Base-by-base conservation (phyloP, 1,139 yeast genomes). In the Pichia sp. region DNA sequence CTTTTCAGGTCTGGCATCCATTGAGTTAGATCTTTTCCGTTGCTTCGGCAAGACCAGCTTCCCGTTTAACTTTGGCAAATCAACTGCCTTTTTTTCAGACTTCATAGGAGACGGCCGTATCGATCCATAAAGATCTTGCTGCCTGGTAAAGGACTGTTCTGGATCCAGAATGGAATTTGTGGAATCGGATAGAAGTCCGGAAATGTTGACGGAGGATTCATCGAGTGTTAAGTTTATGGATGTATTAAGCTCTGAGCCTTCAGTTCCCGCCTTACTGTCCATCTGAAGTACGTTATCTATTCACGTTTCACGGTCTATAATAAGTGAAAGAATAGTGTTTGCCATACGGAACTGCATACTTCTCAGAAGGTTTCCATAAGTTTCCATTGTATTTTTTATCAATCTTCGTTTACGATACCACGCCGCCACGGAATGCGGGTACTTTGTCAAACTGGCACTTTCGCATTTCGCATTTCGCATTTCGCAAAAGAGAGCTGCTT, bases 31-130 rank as follows among this genome's bases (percentile, higher is more conserved):
- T 33, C 57, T 43, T 4, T 48, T 45, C 38, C 67, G 52, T 48
- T 60, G 61, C 50, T 61, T 64, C 1, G 67, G 68, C n/a, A 66
- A 43, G 1, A 57, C 30, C 4, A 66, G 52, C 30, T 58, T 60
- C 1, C 51, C 49, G 2, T 51, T 45, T n/a, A 65, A 44, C 20
- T 59, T 53, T 1, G 68, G 66, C 33, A 64, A 46, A 4, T 1
- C 10, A 2, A 30, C 7, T 4, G 46, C 27, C 0, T 59, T 61
- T 43, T 59, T 58, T 14, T 56, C 60, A 6, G 48, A 48, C 47
- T 65, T 65, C 38, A 56, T 54, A 4, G 68, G 68, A 6, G 68
- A 56, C 7, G 67, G 65, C 20, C 44, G 33, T 4, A 61, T 56
- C 20, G 50, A 53, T 0, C 68, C 68, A 43, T 64, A 64, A 2